Base-by-base conservation (phyloP, 1,284 basidiomycete genomes). In the Ganoderma boninense region DNA sequence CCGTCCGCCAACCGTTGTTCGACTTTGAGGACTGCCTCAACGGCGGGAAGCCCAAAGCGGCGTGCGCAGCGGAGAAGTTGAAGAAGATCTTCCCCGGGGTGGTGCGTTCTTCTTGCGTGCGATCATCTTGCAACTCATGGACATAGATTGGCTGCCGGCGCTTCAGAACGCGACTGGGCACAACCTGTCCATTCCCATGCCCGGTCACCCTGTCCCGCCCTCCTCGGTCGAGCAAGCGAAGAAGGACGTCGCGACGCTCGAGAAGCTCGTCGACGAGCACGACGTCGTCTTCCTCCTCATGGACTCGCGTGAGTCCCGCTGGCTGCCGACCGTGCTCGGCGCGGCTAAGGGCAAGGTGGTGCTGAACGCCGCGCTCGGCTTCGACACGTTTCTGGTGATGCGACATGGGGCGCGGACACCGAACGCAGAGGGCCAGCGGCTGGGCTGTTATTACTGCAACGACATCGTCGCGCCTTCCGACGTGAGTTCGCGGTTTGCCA, bases 381-480 rank as follows among this genome's bases (percentile, higher is more conserved):
- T 99, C 77, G 98, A 99, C 76, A 95, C 95, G 1, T 99, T 93
- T 83, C 88, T 99, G 40, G 97, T 98, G 20, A 99, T 99, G 97
- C 89, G 98, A 1, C 97, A 99, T 79, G 97, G 97, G 4, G 88
- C 91, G 2, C 89, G 92, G 20, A 79, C 82, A 13, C 78, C 81
- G 23, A 79, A 76, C 44, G 78, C 80, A 2, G 79, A 81, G 26
- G 82, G 79, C 4, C 80, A 80, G 23, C 82, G 85, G 14, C 82
- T 98, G 29, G 97, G 97, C 0, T 99, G 97, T 80, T 99, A 99
- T 80, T 99, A 97, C 78, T 99, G 98, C 83, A 99, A 98, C 76
- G 98, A 99, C 76, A 95, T 99, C 62, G 97, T 99, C 20, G 97
- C 97, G 0, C 97, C 98, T 1, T 89, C 94, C 32, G 97, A 99